Percentiles rank a stretch among this genome's conserved stretches.
phyloP scores from a whole-genome alignment of 2,329 filamentous ascomycete species.

The Macroventuria anomochaeta region DNA sequence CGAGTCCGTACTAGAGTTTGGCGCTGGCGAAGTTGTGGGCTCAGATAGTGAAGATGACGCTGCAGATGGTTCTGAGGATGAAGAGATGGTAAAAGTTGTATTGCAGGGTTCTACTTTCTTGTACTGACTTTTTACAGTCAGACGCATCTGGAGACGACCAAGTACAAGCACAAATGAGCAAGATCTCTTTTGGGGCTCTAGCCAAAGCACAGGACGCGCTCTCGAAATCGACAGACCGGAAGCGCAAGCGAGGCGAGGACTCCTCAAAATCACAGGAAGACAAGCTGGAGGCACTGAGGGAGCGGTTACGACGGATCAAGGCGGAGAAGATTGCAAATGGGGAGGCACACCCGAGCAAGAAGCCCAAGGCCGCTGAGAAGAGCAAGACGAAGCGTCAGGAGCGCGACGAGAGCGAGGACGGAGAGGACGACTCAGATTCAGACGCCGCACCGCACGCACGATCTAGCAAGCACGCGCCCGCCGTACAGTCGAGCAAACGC shows the following conservation, averaged over 20 bases:
- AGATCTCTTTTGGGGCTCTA: slow-evolving; percentile 87
- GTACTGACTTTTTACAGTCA: slow-evolving; percentile 25
- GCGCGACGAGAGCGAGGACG: slow-evolving; percentile 44
- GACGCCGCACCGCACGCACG: slow-evolving; percentile 53
- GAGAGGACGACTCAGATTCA: slow-evolving; percentile 38
- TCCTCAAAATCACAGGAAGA: slow-evolving; percentile 52
- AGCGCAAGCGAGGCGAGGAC: slow-evolving; percentile 53
- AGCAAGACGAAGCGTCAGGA: slow-evolving; percentile 12
- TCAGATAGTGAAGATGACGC: slow-evolving; percentile 41
- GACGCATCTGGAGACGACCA: slow-evolving; percentile 51
- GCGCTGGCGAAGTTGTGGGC: slow-evolving; percentile 42
- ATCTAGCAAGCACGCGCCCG: slow-evolving; percentile 86
- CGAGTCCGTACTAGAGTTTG: slow-evolving; percentile 50
- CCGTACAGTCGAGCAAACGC: slow-evolving; percentile 79
- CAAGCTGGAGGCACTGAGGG: slow-evolving; percentile 55
- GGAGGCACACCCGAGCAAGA: slow-evolving; percentile 26
- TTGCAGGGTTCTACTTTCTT: fast-evolving
- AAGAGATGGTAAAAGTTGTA: slow-evolving; percentile 32
- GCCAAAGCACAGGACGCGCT: slow-evolving; percentile 82
- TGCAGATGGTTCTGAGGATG: slow-evolving; percentile 24
- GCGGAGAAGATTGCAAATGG: slow-evolving; percentile 45
- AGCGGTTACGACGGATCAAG: slow-evolving; percentile 54
- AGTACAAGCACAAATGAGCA: slow-evolving; percentile 57
- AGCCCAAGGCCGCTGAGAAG: slow-evolving; percentile 16
- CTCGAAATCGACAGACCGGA: slow-evolving; percentile 45